Base-by-base conservation (phyloP, 768 basidiomycete genomes). In the Rhizopogon sp. region DNA sequence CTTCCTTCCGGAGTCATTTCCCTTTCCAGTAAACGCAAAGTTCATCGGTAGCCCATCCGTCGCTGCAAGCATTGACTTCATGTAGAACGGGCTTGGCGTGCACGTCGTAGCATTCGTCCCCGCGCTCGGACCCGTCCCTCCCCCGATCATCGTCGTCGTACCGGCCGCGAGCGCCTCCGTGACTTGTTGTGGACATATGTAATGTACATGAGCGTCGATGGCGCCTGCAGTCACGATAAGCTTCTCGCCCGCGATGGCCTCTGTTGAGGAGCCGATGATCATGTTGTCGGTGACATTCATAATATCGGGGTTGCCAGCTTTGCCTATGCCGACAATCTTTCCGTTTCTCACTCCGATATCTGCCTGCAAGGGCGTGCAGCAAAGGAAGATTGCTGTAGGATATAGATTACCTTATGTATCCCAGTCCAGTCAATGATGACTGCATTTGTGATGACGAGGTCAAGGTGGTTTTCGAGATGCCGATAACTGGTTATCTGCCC, bases 161-260 rank as follows among this genome's bases (percentile, higher is more conserved):
- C 93, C 93, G 0, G 81, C 73, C 2, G 88, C 84, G 28, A 92
- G 78, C 0, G 90, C 90, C 72, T 98, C 97, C 5, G 78, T 77
- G 40, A 95, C 92, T 56, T 91, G 87, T 63, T 97, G 92, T 6
- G 96, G 92, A 64, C 91, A 98, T 63, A 99, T 98, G 72, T 86
- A 98, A 72, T 98, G 96, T 1, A 94, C 76, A 62, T 99, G 97
- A 0, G 81, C 89, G 63, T 98, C 97, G 56, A 98, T 77, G 14
- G 91, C 88, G 22, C 97, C 97, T 0, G 97, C 90, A 0, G 97
- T 99, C 52, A 98, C 70, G 54, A 99, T 93, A 50, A 94, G 78
- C 62, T 93, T 90, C 69, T 98, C 97, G 43, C 95, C 96, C 0
- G 97, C 95, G 58, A 99, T 88, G 55, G 90, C 93, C 69, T 98